A percentile compares a stretch with the other conserved stretches of the same genome.
Evolutionary conservation across 2,329 filamentous ascomycete species (phyloP).

Genomic region (Colletotrichum coccodes): DNA sequence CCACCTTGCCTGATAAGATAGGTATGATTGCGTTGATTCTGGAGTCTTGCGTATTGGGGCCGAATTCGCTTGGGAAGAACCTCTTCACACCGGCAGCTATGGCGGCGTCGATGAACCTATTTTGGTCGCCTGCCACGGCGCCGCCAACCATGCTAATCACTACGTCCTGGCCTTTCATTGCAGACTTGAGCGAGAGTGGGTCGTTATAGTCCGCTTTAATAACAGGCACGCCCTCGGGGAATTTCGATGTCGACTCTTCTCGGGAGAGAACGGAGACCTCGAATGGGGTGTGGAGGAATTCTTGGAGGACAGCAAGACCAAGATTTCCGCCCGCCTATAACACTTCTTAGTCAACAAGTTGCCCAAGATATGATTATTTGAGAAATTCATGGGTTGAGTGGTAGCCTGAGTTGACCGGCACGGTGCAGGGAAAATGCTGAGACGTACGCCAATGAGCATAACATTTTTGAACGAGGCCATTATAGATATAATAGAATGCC

Average conservation of each 20-base stretch:
- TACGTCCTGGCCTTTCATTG: constrained; percentile 64
- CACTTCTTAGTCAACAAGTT: no score
- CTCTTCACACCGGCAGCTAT: constrained; percentile 67
- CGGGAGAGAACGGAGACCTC: constrained; percentile 66
- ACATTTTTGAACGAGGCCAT: neutral
- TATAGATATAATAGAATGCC: no score
- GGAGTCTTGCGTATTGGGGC: constrained; percentile 27
- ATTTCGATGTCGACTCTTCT: constrained; percentile 46
- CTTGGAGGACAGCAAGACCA: constrained; percentile 48
- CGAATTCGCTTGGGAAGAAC: constrained; percentile 70
- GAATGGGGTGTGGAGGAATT: constrained; percentile 54
- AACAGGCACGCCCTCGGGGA: constrained; percentile 43
- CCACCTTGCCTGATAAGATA: neutral
- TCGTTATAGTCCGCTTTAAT: constrained; percentile 9
- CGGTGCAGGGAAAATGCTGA: neutral
- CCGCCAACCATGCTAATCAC: constrained; percentile 52
- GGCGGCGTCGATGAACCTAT: constrained; percentile 63
- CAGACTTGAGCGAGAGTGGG: neutral
- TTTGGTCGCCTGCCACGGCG: constrained; percentile 53
- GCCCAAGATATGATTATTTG: no score
- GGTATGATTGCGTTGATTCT: neutral
- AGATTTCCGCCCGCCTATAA: constrained; percentile 54
- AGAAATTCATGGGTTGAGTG: neutral
- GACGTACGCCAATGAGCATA: neutral
- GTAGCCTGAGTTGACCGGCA: no score